phyloP scores from a whole-genome alignment of 768 basidiomycete species.

The Baorangia bicolor region DNA sequence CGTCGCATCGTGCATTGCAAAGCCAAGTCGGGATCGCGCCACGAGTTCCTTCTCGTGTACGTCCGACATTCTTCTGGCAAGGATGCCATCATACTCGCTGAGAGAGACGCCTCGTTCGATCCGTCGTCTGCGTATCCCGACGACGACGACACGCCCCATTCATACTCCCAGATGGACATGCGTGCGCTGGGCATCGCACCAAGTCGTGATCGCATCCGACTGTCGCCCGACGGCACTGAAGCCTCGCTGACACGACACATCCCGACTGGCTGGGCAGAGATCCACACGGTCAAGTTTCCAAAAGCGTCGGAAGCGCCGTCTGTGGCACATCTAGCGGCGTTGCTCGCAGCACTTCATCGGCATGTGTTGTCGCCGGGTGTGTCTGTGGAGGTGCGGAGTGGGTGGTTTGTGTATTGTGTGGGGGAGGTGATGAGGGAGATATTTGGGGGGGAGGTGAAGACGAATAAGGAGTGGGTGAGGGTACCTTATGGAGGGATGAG shows the following conservation, averaged over 20 bases:
- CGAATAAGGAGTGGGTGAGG: constrained; percentile 9
- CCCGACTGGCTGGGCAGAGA: background rate
- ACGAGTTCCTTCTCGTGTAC: constrained; percentile 1
- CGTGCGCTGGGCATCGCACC: background rate
- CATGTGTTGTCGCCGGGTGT: background rate
- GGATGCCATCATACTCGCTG: background rate
- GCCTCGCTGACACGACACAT: background rate
- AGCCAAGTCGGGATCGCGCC: background rate
- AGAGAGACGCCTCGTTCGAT: background rate
- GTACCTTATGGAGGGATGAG: constrained; percentile 11
- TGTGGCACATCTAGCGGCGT: background rate
- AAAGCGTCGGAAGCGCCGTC: background rate
- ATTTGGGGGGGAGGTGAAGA: constrained; percentile 10
- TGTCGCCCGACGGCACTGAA: background rate
- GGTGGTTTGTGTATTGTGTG: constrained; percentile 16
- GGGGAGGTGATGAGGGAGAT: constrained; percentile 10
- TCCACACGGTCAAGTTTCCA: background rate
- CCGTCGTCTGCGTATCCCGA: background rate
- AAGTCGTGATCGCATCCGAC: background rate
- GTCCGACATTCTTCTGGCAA: background rate
- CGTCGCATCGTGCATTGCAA: constrained; percentile 5
- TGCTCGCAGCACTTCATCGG: background rate
- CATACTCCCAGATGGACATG: background rate
- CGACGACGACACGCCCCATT: background rate
- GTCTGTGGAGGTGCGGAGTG: background rate